Evolutionary conservation across 2,329 filamentous ascomycete genomes (phyloP).

Genomic region (Colletotrichum karsti): DNA sequence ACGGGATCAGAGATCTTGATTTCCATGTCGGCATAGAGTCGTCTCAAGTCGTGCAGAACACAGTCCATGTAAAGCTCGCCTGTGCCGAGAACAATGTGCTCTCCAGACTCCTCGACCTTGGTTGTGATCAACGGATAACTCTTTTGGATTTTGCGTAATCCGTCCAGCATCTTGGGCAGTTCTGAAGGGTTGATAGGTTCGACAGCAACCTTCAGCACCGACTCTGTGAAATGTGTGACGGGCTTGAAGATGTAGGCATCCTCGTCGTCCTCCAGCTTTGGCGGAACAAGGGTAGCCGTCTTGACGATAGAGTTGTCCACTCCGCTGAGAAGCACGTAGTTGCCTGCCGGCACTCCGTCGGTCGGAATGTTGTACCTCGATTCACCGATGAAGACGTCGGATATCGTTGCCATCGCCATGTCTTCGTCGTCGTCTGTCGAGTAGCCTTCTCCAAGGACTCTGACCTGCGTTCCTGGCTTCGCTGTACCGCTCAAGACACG

Average conservation of each 20-base stretch:
- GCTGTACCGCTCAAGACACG: conserved; percentile 93
- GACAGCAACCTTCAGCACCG: conserved; percentile 96
- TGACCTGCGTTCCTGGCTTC: conserved; percentile 81
- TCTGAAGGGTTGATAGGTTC: conserved; percentile 99
- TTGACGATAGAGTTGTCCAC: conserved; percentile 99
- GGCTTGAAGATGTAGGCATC: conserved; percentile 96
- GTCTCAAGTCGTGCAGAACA: conserved; percentile 91
- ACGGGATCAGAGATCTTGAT: conserved; percentile 98
- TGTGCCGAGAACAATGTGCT: conserved; percentile 94
- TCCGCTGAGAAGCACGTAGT: conserved; percentile 89
- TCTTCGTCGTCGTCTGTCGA: conserved; percentile 98
- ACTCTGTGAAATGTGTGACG: conserved; percentile 93
- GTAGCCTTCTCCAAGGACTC: conserved; percentile 94
- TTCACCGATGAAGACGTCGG: conserved; percentile 89
- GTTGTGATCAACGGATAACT: conserved; percentile 95
- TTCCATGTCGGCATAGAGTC: conserved; percentile 98
- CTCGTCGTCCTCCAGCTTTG: conserved; percentile 83
- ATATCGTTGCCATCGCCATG: conserved; percentile 87
- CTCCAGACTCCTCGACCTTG: conserved; percentile 97
- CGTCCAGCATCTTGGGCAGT: conserved; percentile 98
- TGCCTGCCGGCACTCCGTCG: conserved; percentile 91
- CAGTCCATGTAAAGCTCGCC: conserved; percentile 99
- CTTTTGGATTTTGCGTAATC: conserved; percentile 95
- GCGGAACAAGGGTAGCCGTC: conserved; percentile 88
- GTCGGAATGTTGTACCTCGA: conserved; percentile 93